These are phyloP conservation scores for Bacidia gigantensis DNA, from an alignment of 495 filamentous ascomycete genomes.

Conservation along the genomic window DNA sequence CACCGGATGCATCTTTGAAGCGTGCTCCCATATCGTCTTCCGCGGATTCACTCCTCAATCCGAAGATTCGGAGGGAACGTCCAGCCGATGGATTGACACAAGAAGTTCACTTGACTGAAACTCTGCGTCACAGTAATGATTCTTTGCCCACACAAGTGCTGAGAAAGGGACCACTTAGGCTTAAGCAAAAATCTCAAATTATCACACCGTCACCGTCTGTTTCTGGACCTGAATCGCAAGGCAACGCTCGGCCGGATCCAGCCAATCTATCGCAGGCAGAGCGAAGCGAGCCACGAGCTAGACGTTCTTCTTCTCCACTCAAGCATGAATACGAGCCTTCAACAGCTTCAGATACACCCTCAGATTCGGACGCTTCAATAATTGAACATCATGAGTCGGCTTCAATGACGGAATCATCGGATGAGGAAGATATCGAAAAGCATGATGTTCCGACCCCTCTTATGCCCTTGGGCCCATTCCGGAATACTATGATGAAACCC, in stretches of 20 bases:
- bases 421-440: slow-evolving; percentile 44
- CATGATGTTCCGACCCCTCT: slow-evolving; percentile 29
- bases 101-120: too few relatives aligned
- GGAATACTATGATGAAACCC: neutral
- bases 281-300: slow-evolving; percentile 30
- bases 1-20: too few relatives aligned
- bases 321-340: slow-evolving; percentile 98
- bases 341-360: slow-evolving; percentile 49
- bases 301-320: slow-evolving; percentile 79
- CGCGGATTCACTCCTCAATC: too few relatives aligned
- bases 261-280: neutral
- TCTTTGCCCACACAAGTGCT: too few relatives aligned
- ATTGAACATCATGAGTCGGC: slow-evolving; percentile 35
- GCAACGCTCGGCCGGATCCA: neutral
- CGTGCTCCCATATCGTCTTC: too few relatives aligned
- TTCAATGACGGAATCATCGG: slow-evolving; percentile 35
- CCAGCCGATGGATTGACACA: too few relatives aligned
- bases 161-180: too few relatives aligned
- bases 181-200: neutral
- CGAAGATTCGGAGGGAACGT: too few relatives aligned
- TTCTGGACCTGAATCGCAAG: neutral
- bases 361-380: slow-evolving; percentile 38
- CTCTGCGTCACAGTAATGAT: too few relatives aligned
- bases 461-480: slow-evolving; percentile 17
- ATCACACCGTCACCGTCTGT: neutral